These are phyloP conservation scores for Leccinellum albellum DNA, from an alignment of 768 basidiomycete species.

Conservation along the genomic window DNA sequence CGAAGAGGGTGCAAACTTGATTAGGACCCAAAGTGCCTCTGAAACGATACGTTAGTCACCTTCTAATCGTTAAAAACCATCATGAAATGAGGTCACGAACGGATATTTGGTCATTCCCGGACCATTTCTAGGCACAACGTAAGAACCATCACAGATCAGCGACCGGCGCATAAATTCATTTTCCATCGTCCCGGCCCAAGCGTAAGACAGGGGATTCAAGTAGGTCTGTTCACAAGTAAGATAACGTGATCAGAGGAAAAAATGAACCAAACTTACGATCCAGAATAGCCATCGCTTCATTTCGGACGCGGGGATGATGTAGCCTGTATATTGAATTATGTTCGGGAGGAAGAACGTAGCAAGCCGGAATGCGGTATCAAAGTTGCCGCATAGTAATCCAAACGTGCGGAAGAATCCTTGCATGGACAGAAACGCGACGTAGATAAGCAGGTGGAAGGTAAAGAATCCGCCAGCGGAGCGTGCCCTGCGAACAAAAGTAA, in stretches of 20 bases:
- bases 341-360: constrained; percentile 72
- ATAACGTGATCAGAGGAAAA: neutral
- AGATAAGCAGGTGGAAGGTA: constrained; percentile 64
- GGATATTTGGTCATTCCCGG: constrained; percentile 57
- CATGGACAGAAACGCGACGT: constrained; percentile 65
- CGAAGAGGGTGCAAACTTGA: constrained; percentile 76
- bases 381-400: constrained; percentile 53
- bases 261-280: constrained; percentile 49
- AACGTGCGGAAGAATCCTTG: constrained; percentile 83
- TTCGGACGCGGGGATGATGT: constrained; percentile 59
- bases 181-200: constrained; percentile 75
- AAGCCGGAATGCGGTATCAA: constrained; percentile 50
- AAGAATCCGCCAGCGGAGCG: constrained; percentile 43
- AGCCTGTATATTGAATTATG: constrained; percentile 69
- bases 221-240: constrained; percentile 49
- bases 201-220: constrained; percentile 73
- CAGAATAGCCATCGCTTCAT: constrained; percentile 87
- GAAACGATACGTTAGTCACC: constrained; percentile 13
- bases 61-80: neutral
- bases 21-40: constrained; percentile 56
- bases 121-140: constrained; percentile 63
- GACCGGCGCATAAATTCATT: constrained; percentile 78
- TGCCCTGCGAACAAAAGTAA: constrained; percentile 15
- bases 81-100: constrained; percentile 33
- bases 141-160: constrained; percentile 61